Conservation (phyloP, 75 land plant genomes). For the Selaginella moellendorffii region DNA sequence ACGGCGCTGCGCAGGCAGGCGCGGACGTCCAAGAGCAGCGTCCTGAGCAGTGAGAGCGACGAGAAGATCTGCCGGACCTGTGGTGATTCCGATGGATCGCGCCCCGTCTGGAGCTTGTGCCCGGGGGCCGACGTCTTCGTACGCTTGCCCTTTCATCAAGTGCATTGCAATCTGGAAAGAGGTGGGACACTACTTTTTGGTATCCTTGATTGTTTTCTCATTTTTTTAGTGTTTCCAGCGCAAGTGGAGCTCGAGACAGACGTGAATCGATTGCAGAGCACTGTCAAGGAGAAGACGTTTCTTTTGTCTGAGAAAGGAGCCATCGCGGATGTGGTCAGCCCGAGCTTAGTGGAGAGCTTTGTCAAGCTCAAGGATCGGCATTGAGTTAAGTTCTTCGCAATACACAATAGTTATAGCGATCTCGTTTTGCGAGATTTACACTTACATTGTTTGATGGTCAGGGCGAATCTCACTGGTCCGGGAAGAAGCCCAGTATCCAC, state of each 20-base stretch:
- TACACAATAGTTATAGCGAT: too few relatives aligned
- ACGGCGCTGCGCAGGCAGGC: constrained; percentile 76
- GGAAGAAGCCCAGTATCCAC: too few relatives aligned
- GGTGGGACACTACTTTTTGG: constrained; percentile 21
- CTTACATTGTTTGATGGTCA: too few relatives aligned
- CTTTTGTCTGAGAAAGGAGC: constrained; percentile 62
- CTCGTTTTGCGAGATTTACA: too few relatives aligned
- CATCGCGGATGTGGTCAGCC: constrained; percentile 50
- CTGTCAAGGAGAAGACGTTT: constrained; percentile 63
- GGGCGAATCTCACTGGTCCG: too few relatives aligned
- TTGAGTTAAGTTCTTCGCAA: too few relatives aligned
- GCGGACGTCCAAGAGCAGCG: constrained; percentile 67
- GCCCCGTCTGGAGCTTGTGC: constrained; percentile 62
- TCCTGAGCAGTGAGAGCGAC: constrained; percentile 40
- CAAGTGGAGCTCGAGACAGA: constrained; percentile 48
- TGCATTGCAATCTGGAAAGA: constrained; percentile 58
- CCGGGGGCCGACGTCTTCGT: constrained; percentile 75
- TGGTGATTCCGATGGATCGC: constrained; percentile 60
- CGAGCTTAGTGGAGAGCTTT: constrained; percentile 45
- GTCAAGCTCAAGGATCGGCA: constrained; percentile 36
- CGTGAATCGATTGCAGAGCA: constrained; percentile 58
- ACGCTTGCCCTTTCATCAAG: constrained; percentile 67
- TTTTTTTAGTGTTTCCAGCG: constrained; percentile 24
- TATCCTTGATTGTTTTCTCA: background rate
- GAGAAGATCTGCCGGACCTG: constrained; percentile 60